These are phyloP conservation scores for Vigna reflexopilosa DNA, from an alignment of 306 rosid genomes.

Conservation along the genomic window DNA sequence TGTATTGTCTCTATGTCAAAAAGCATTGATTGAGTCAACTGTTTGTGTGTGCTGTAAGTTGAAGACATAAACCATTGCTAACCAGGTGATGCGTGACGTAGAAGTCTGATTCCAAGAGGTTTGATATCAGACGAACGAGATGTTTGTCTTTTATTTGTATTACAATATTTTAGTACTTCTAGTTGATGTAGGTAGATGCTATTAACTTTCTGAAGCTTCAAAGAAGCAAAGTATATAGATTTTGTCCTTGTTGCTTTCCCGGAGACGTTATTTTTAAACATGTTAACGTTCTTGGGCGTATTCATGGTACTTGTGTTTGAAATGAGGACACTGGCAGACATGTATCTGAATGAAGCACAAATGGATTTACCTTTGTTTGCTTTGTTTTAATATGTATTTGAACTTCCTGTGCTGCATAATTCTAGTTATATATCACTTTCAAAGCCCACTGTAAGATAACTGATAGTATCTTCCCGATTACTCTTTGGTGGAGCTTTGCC, in stretches of 20 bases:
- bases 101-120: constrained; percentile 11
- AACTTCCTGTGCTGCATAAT: constrained; percentile 15
- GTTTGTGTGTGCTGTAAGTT: constrained; percentile 4
- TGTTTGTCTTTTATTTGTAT: not conserved
- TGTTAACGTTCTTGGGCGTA: not conserved
- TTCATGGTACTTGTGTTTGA: constrained; percentile 10
- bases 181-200: not conserved
- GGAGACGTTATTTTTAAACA: not conserved
- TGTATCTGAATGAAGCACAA: not conserved
- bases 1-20: not conserved
- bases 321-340: constrained; percentile 7
- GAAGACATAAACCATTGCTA: constrained; percentile 12
- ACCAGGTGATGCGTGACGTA: not conserved
- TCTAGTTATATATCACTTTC: constrained; percentile 21
- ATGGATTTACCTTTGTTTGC: constrained; percentile 28
- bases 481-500: constrained; percentile 32
- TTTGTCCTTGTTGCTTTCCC: not conserved
- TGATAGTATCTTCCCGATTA: constrained; percentile 32
- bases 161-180: not conserved
- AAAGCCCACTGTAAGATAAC: constrained; percentile 16
- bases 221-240: not conserved
- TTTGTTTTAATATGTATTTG: constrained; percentile 12
- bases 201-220: constrained; percentile 26
- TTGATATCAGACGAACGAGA: constrained; percentile 1
- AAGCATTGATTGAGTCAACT: not conserved